Percentiles rank a stretch among this genome's conserved stretches.
phyloP scores from a whole-genome alignment of 805 yeast species.

The Monosporozyma solicola region DNA sequence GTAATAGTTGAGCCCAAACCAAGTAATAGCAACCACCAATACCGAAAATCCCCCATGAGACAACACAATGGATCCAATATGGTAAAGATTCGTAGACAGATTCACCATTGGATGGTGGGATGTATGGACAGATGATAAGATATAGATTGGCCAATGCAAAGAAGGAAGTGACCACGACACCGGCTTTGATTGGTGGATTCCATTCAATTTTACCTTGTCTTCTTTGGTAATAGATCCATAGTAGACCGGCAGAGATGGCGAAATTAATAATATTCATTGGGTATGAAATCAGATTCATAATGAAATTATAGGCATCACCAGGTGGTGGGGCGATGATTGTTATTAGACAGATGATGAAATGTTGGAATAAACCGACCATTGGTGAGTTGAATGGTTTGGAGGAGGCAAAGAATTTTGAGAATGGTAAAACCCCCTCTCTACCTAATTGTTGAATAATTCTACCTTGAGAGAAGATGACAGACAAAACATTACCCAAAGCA shows the following conservation, averaged over 20 bases:
- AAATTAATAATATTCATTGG: conserved; percentile 72
- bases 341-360: conserved; percentile 65
- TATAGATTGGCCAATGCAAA: conserved; percentile 59
- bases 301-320: conserved; percentile 80
- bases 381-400: conserved; percentile 70
- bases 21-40: conserved; percentile 61
- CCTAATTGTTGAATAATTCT: conserved; percentile 74
- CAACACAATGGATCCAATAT: conserved; percentile 72
- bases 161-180: conserved; percentile 52
- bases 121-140: conserved; percentile 66
- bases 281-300: conserved; percentile 69
- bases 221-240: conserved; percentile 47
- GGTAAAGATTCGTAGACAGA: conserved; percentile 63
- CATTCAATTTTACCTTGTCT: conserved; percentile 45
- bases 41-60: conserved; percentile 68
- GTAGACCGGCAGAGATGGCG: conserved; percentile 48
- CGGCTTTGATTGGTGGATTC: conserved; percentile 65
- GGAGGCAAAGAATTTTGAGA: conserved; percentile 59
- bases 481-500: conserved; percentile 73
- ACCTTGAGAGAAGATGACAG: conserved; percentile 76
- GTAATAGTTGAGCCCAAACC: conserved; percentile 51
- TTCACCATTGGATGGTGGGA: conserved; percentile 62
- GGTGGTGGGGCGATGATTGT: conserved; percentile 77
- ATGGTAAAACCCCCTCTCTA: conserved; percentile 73
- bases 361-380: conserved; percentile 61